These are phyloP conservation scores for Russula griseocarnosa DNA, from an alignment of 768 basidiomycete species.

Conservation along the genomic window DNA sequence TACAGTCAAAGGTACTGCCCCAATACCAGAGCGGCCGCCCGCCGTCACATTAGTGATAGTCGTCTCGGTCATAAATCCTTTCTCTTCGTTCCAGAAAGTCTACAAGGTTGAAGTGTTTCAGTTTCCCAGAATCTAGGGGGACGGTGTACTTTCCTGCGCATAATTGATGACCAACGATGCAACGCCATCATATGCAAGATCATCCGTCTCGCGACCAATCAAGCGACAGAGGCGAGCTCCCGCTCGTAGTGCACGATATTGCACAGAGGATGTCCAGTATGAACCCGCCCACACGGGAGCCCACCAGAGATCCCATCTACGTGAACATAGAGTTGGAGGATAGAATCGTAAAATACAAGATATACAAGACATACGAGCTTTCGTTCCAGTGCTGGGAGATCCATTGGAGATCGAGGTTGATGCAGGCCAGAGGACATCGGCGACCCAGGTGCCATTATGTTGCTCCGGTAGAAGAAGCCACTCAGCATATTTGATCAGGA, in stretches of 20 bases:
- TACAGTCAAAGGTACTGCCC: slow-evolving; percentile 35
- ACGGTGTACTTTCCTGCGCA: slow-evolving; percentile 2
- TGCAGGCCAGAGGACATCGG: slow-evolving; percentile 20
- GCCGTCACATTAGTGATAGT: slow-evolving; percentile 21
- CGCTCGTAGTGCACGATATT: slow-evolving; percentile 13
- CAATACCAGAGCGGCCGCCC: slow-evolving; percentile 31
- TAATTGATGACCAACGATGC: slow-evolving; percentile 15
- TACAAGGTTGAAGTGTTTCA: not conserved
- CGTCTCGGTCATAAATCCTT: slow-evolving; percentile 20
- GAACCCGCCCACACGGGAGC: slow-evolving; percentile 21
- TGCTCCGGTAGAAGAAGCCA: slow-evolving; percentile 17
- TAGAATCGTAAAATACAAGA: too few species aligned
- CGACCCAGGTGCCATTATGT: slow-evolving; percentile 20
- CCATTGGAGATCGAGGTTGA: slow-evolving; percentile 1
- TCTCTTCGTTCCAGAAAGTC: slow-evolving; percentile 22
- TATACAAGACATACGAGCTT: not conserved
- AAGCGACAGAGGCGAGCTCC: slow-evolving; percentile 9
- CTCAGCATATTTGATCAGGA: slow-evolving; percentile 20
- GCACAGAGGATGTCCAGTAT: slow-evolving; percentile 24
- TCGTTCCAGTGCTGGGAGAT: not conserved
- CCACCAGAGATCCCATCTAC: slow-evolving; percentile 20
- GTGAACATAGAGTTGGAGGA: not conserved
- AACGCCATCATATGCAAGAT: not conserved
- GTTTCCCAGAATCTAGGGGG: not conserved
- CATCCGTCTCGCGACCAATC: slow-evolving; percentile 14